Base-by-base conservation (phyloP, 352 stramenopile species). In the Globisporangium paddicum region DNA sequence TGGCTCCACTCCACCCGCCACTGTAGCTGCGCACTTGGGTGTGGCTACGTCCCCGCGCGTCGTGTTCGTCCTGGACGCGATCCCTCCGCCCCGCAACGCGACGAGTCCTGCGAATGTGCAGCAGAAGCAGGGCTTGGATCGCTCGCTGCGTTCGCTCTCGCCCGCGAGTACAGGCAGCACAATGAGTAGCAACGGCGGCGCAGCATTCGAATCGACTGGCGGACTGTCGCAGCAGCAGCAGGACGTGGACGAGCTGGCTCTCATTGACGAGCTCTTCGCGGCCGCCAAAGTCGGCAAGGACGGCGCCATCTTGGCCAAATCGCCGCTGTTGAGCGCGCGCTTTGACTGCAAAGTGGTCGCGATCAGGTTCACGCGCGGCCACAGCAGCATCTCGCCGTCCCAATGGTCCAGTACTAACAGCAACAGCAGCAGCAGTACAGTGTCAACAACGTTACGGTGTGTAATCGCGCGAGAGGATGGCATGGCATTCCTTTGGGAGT, bases 401-500 rank as follows among this genome's bases (percentile, higher is more conserved):
- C 25, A 58, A 25, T 34, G 42, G n/a, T 48, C 42, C 2, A 4
- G 21, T 6, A 32, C 3, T 18, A 48, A 48, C 8, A 18, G 25
- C 59, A 49, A 34, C 53, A 53, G 28, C 61, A 35, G 21, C 28
- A 34, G 23, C 6, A 26, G 26, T 47, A 25, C 45, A n/a, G 66
- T 32, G 6, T 32, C 61, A 11, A 34, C 73, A 35, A 58, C 67
- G 32, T 67, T 95, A 60, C 72, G 86, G 35, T 95, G 84, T 61
- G 62, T 95, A 0, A 73, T 93, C 26, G 82, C 83, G 10, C 70
- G 79, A 18, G 77, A 91, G 52, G 86, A 95, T 56, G 86, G 86
- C 25, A 78, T 87, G 70, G 82, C 75, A 35, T 92, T 86, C 65
- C 55, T 94, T 19, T 95, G 86, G 86, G 84, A 96, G 49, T 96